These are phyloP conservation scores for Vitrella brassicaformis DNA, from an alignment of 73 alveolate species.

Conservation along the genomic window DNA sequence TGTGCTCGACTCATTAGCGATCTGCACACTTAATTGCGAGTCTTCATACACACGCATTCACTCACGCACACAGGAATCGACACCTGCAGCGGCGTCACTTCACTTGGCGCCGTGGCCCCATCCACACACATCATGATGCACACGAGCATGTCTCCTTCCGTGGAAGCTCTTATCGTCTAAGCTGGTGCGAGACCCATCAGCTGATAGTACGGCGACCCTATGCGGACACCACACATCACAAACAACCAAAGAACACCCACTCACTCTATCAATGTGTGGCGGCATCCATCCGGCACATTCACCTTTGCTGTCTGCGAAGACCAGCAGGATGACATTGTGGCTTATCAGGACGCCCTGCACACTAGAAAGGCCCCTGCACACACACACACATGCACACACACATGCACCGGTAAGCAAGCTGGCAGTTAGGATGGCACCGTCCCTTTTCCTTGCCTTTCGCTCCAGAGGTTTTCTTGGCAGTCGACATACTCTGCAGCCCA, in stretches of 20 bases:
- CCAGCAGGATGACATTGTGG: no score
- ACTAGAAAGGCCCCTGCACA: background rate
- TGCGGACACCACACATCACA: no score
- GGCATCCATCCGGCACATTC: no score
- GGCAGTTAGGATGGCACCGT: background rate
- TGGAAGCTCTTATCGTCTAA: no score
- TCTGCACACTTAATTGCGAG: background rate
- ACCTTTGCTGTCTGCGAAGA: no score
- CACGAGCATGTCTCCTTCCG: background rate
- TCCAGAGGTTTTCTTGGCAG: background rate
- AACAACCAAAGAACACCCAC: no score
- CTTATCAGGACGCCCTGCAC: no score
- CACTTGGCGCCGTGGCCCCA: background rate
- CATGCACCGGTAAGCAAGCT: background rate
- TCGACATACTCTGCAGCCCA: background rate
- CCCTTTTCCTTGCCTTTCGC: background rate
- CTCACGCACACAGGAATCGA: background rate
- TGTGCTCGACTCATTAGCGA: no score
- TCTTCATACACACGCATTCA: background rate
- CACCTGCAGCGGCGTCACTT: background rate
- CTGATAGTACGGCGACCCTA: no score
- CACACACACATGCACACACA: background rate
- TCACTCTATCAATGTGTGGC: no score
- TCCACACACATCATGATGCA: background rate
- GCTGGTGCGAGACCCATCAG: no score